Evolutionary conservation across 2,329 filamentous ascomycete genomes (phyloP).

Genomic region (Penicillium palitans): DNA sequence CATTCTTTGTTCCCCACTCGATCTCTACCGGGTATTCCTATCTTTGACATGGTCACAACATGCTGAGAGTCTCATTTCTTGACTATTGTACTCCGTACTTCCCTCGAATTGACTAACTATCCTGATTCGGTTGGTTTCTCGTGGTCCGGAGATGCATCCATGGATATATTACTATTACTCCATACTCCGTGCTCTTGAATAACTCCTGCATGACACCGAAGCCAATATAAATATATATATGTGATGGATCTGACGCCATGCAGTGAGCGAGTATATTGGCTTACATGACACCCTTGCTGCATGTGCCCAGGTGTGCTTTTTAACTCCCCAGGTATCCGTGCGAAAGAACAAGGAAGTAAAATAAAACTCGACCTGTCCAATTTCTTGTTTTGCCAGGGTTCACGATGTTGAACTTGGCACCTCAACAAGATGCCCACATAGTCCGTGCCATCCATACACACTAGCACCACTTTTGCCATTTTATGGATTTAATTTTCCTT

Average conservation of each 20-base stretch:
- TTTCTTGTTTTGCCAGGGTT: background rate
- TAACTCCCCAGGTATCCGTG: background rate
- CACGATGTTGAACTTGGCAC: background rate
- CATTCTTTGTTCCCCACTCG: constrained; percentile 2
- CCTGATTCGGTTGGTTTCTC: background rate
- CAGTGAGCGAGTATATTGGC: background rate
- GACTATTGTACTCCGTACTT: no score
- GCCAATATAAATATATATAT: background rate
- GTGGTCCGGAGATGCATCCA: background rate
- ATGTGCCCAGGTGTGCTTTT: background rate
- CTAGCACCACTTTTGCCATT: no score
- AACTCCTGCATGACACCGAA: constrained; percentile 9
- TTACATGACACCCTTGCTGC: constrained; percentile 7
- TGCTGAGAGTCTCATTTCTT: no score
- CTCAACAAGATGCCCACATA: background rate
- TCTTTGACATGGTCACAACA: background rate
- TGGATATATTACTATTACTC: background rate
- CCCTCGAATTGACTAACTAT: background rate
- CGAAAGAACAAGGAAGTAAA: background rate
- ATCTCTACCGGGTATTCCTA: background rate
- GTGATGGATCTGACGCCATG: constrained; percentile 5
- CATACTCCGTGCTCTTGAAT: background rate
- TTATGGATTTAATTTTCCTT: background rate
- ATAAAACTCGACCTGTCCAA: background rate
- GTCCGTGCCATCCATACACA: background rate